Evolutionary conservation across 805 yeast species (phyloP).

Genomic region (Cyberlindnera subsufficiens): DNA sequence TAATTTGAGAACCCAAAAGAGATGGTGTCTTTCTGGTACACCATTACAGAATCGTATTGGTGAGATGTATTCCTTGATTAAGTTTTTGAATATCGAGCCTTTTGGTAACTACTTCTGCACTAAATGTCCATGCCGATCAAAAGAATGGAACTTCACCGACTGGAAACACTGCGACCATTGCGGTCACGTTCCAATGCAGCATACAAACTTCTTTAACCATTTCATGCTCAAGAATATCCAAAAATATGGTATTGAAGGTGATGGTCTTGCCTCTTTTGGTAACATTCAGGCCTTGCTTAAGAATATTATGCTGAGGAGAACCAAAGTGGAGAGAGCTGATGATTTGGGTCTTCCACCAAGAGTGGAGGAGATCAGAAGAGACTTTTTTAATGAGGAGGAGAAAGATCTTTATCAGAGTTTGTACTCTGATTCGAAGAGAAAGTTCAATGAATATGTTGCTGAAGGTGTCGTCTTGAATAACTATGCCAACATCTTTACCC

Average conservation of each 20-base stretch:
- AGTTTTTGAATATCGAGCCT: conserved; percentile 81
- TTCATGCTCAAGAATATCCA: conserved; percentile 93
- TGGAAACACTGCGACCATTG: conserved; percentile 81
- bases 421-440: conserved; percentile 80
- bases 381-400: conserved; percentile 89
- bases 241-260: conserved; percentile 74
- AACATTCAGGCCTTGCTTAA: conserved; percentile 69
- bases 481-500: conserved; percentile 93
- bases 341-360: conserved; percentile 97
- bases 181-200: conserved; percentile 92
- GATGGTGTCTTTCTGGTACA: conserved; percentile 95
- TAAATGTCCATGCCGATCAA: conserved; percentile 80
- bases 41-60: conserved; percentile 96
- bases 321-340: conserved; percentile 94
- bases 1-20: conserved; percentile 57
- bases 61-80: conserved; percentile 85
- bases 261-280: conserved; percentile 71
- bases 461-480: conserved; percentile 95
- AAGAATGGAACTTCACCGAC: conserved; percentile 81
- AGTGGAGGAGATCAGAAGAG: conserved; percentile 82
- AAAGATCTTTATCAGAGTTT: conserved; percentile 86
- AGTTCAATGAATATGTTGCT: conserved; percentile 87
- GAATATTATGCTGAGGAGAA: conserved; percentile 87
- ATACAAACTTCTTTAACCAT: conserved; percentile 92
- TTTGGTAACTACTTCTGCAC: conserved; percentile 88